A percentile compares a stretch with the other conserved stretches of the same genome.
Conservation (phyloP, 179 eudicot genomes). For the Gypsophila paniculata region DNA sequence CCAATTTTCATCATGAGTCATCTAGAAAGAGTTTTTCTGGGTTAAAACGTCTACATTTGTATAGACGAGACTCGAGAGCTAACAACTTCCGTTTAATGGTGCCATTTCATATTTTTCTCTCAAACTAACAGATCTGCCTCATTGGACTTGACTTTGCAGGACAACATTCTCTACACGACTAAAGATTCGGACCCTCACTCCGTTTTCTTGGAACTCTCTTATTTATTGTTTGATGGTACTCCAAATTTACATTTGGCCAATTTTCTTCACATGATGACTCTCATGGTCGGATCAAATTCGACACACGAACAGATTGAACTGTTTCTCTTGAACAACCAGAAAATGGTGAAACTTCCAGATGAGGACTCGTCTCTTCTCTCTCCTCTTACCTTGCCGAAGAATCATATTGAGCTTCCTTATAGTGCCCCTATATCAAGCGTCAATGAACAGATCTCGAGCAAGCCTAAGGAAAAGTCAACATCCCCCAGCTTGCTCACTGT, state of each 20-base stretch:
- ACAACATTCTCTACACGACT: conserved; percentile 51
- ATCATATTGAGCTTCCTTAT: conserved; percentile 21
- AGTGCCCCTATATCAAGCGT: conserved; percentile 19
- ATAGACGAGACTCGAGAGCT: no score
- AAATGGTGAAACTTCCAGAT: conserved; percentile 65
- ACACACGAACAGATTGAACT: conserved; percentile 66
- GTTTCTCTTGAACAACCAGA: conserved; percentile 75
- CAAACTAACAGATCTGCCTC: neutral
- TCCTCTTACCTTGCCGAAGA: conserved; percentile 22
- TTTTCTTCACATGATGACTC: conserved; percentile 81
- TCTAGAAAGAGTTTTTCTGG: neutral
- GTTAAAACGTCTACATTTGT: no score
- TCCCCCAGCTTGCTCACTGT: conserved; percentile 66
- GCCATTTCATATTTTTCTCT: neutral
- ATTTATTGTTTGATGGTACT: conserved; percentile 51
- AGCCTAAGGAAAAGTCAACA: conserved; percentile 31
- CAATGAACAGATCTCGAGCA: conserved; percentile 27
- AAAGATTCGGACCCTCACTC: conserved; percentile 59
- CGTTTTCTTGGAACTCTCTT: conserved; percentile 73
- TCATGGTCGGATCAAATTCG: conserved; percentile 84
- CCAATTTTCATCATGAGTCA: neutral
- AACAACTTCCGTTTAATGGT: neutral
- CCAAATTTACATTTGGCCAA: conserved; percentile 77
- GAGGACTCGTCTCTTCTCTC: conserved; percentile 70
- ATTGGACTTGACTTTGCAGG: conserved; percentile 34